These are phyloP conservation scores for Nymphaea thermarum DNA, from an alignment of 164 flowering plant species.

Conservation along the genomic window DNA sequence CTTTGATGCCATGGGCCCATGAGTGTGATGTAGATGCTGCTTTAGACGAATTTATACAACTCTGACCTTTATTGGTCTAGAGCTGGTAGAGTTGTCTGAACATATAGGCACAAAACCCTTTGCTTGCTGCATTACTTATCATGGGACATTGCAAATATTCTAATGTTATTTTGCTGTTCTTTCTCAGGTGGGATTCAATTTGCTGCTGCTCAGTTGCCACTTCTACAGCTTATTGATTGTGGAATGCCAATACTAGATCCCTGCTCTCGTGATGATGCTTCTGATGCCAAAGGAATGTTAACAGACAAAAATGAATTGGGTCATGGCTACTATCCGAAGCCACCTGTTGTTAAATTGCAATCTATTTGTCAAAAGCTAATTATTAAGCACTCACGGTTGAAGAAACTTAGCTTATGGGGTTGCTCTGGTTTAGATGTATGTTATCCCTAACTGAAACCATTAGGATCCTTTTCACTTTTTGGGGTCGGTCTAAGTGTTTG, in stretches of 20 bases:
- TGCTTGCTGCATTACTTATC: neutral
- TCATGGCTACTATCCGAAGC: constrained; percentile 12
- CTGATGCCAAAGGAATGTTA: constrained; percentile 16
- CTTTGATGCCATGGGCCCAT: neutral
- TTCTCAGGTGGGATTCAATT: constrained; percentile 88
- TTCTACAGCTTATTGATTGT: constrained; percentile 87
- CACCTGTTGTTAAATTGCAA: constrained; percentile 29
- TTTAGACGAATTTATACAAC: too few relatives aligned
- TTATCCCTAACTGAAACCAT: neutral
- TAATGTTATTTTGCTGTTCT: neutral
- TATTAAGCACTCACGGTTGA: constrained; percentile 66
- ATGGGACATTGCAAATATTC: neutral
- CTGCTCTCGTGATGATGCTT: constrained; percentile 13
- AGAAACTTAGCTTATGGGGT: constrained; percentile 97
- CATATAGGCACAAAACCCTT: too few relatives aligned
- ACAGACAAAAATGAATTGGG: constrained; percentile 11
- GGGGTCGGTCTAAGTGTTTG: neutral
- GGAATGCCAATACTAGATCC: constrained; percentile 85
- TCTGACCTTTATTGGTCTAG: neutral
- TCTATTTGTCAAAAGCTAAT: constrained; percentile 77
- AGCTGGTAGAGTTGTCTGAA: too few relatives aligned
- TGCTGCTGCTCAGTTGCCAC: constrained; percentile 91
- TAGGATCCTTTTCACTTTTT: neutral
- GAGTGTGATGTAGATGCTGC: too few relatives aligned
- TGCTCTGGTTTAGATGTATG: constrained; percentile 94